phyloP scores from a whole-genome alignment of 192 early-diverging fungal species.

The Coemansia sp. region DNA sequence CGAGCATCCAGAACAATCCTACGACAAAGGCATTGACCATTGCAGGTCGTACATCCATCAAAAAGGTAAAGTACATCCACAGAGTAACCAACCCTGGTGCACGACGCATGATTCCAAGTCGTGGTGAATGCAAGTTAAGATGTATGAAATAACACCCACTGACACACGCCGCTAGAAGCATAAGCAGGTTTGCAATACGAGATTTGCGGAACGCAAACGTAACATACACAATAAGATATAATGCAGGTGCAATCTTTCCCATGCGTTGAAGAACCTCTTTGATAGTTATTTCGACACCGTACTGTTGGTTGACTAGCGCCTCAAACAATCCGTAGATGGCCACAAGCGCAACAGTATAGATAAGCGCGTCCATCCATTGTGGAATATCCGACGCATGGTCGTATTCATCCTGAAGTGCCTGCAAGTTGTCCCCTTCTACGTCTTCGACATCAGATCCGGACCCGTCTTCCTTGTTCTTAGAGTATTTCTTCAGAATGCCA shows the following conservation, averaged over 20 bases:
- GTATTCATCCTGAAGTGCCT: constrained; percentile 5
- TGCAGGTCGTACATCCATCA: constrained; percentile 42
- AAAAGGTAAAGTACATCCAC: constrained; percentile 59
- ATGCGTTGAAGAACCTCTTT: constrained; percentile 28
- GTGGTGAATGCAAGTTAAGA: constrained; percentile 62
- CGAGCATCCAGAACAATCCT: constrained; percentile 31
- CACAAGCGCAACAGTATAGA: constrained; percentile 36
- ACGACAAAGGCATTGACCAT: constrained; percentile 33
- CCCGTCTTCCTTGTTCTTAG: constrained; percentile 22
- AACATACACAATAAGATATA: constrained; percentile 61
- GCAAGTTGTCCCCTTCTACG: constrained; percentile 8
- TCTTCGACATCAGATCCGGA: constrained; percentile 27
- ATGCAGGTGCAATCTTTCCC: constrained; percentile 39
- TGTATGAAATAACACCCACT: constrained; percentile 66
- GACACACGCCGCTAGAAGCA: constrained; percentile 52
- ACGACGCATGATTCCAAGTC: constrained; percentile 69
- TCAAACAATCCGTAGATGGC: constrained; percentile 48
- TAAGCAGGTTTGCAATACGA: constrained; percentile 50
- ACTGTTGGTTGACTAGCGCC: constrained; percentile 53
- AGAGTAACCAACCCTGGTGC: constrained; percentile 71
- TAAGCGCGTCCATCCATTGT: constrained; percentile 37
- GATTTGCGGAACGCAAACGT: constrained; percentile 57
- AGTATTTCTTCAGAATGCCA: constrained; percentile 40
- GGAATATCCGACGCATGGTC: constrained; percentile 21
- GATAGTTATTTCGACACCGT: constrained; percentile 33